These are phyloP conservation scores for Cryptosporidium bovis DNA, from an alignment of 169 alveolate species.

Conservation along the genomic window DNA sequence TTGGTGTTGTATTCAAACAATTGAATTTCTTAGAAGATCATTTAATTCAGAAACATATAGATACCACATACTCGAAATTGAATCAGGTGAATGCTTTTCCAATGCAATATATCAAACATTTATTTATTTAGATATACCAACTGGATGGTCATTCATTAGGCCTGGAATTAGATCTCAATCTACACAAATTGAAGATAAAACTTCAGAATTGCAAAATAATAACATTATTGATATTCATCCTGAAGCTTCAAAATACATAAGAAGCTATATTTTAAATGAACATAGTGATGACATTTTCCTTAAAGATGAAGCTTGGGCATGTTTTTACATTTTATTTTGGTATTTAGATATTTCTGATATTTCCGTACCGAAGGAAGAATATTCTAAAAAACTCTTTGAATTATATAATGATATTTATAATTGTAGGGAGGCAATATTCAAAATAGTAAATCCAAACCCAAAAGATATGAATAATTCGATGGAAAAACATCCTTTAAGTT, in stretches of 20 bases:
- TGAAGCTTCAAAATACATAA: not conserved
- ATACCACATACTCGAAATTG: not conserved
- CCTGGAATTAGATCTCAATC: constrained; percentile 10
- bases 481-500: not conserved
- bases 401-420: constrained; percentile 8
- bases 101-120: constrained; percentile 34
- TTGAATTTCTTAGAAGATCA: constrained; percentile 59
- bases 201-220: not conserved
- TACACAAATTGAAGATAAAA: not conserved
- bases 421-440: constrained; percentile 28
- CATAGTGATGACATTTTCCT: not conserved
- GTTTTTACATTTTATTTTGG: constrained; percentile 53
- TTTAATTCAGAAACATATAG: constrained; percentile 41
- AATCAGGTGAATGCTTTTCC: not conserved
- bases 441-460: not conserved
- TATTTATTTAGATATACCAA: constrained; percentile 60
- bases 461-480: not conserved
- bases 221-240: constrained; percentile 21
- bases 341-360: constrained; percentile 36
- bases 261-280: constrained; percentile 16
- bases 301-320: not conserved
- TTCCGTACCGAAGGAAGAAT: constrained; percentile 36
- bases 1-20: constrained; percentile 72
- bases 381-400: constrained; percentile 28
- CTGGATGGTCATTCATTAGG: constrained; percentile 61